Evolutionary conservation across 768 basidiomycete genomes (phyloP), one percentile per base, ranked within the genome.

Genomic region (Lactarius evosmus): DNA sequence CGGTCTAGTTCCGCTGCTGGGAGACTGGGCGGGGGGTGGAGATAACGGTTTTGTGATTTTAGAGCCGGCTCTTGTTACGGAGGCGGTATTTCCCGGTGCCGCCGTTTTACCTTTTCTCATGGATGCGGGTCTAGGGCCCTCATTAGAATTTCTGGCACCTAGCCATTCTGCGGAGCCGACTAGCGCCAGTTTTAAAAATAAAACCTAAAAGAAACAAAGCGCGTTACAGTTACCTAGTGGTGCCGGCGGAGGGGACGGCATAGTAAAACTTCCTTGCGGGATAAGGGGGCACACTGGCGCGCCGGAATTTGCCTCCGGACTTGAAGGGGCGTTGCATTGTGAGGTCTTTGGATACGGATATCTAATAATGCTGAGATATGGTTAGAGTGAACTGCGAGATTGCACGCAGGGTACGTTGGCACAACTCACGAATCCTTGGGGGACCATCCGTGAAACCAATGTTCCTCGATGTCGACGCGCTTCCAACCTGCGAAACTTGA

Each of bases 271-370:
- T 0, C 62, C 60, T 7, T 73, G 70, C 1, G 80, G 82, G 19
- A 82, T 74, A 0, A 78, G 79, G 12, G 80, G 75, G 52, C 82
- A 82, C 55, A 82, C 60, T 1, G 73, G 69, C 11, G 69, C 70
- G 46, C 72, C 74, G 3, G 79, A 81, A 30, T 58, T 67, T 57
- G 79, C 78, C 64, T 77, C 78, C 22, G 44, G 12, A 22, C 44
- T 4, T 2, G 65, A 29, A 4, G 81, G 79, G 8, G 75, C 65
- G 0, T 75, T 73, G 62, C 80, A 81, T 38, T 72, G 76, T 41
- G 69, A 66, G 2, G 78, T 73, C 22, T 56, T 1, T 1, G 80
- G 82, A 55, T 82, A 82, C 1, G 82, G 80, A 33, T 49, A 73
- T 25, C n/a, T 67, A 52, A 78, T 75, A 3, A 69, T 44, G 40